phyloP scores from a whole-genome alignment of 2,329 filamentous ascomycete species.

The Talaromyces sp. region DNA sequence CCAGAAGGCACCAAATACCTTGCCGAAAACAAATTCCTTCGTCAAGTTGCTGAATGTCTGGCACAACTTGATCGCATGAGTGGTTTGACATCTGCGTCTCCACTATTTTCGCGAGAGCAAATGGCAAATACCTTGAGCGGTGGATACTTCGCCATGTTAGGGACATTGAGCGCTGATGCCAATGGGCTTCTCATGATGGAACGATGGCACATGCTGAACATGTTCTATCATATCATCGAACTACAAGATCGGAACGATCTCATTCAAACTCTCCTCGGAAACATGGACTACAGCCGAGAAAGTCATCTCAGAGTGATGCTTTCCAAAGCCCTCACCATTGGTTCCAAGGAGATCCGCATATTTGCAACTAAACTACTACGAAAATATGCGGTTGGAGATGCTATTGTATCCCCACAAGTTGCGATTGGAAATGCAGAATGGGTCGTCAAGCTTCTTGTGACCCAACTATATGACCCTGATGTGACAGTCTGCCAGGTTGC shows the following conservation, averaged over 20 bases:
- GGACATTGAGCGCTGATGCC: conserved; percentile 78
- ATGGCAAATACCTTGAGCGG: conserved; percentile 85
- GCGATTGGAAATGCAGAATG: conserved; percentile 76
- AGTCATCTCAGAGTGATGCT: conserved; percentile 90
- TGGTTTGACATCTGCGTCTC: conserved; percentile 68
- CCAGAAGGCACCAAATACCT: conserved; percentile 82
- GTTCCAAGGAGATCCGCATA: conserved; percentile 87
- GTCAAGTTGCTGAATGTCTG: conserved; percentile 93
- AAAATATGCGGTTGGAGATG: conserved; percentile 74
- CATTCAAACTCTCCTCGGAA: conserved; percentile 82
- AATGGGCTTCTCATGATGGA: conserved; percentile 89
- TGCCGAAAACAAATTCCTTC: conserved; percentile 85
- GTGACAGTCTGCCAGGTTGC: conserved; percentile 95
- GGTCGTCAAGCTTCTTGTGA: conserved; percentile 97
- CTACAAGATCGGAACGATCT: conserved; percentile 87
- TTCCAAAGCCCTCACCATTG: conserved; percentile 89
- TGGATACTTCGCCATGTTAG: conserved; percentile 92
- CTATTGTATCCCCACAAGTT: conserved; percentile 41
- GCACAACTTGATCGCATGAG: conserved; percentile 90
- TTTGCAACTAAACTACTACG: conserved; percentile 83
- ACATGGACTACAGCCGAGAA: conserved; percentile 87
- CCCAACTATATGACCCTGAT: conserved; percentile 95
- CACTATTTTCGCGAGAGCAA: conserved; percentile 84
- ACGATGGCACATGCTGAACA: conserved; percentile 97
- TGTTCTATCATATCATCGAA: conserved; percentile 98